Evolutionary conservation across 768 basidiomycete species (phyloP), one percentile per base, ranked within the genome.

Genomic region (Boletus rubroflammeus): DNA sequence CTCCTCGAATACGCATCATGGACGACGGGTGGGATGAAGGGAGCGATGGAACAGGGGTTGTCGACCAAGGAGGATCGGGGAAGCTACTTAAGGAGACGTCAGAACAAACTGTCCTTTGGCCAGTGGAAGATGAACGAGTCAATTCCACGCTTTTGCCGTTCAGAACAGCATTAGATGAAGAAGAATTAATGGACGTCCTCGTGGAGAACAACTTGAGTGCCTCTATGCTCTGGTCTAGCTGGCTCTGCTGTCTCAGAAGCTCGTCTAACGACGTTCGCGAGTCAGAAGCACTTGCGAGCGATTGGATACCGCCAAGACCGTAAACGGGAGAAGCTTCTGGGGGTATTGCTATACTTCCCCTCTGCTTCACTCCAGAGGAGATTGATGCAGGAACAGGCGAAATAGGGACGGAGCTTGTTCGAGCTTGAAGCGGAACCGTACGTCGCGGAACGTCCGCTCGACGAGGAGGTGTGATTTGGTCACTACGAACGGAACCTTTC

Each of bases 31-130:
- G 31, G 26, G 57, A 43, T 29, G 66, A 26, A 46, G 68, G 59
- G 28, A 59, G 58, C 2, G 65, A 47, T 42, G 65, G 56, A 45
- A 57, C 14, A 3, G 59, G 53, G 13, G 49, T 45, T 40, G 59
- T 64, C 44, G 54, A 56, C 67, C 59, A 60, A 15, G 88, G 86
- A 32, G 86, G 88, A 34, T 77, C 70, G 5, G 87, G 88, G 70
- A 90, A 90, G 41, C 76, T 74, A 59, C 86, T 88, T 48, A 90
- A 70, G 3, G 88, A 88, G 56, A 89, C 81, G n/a, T 86, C 84
- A 21, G 68, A 69, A 13, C 53, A 67, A 48, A 65, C 21, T 11
- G 67, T 68, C 47, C 58, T 65, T 36, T 64, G 66, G 44, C 62
- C 58, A 15, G 40, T 62, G 41, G 70, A 69, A 59, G 44, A 53